phyloP scores from a whole-genome alignment of 257 asterid species.

The Penstemon eatonii region DNA sequence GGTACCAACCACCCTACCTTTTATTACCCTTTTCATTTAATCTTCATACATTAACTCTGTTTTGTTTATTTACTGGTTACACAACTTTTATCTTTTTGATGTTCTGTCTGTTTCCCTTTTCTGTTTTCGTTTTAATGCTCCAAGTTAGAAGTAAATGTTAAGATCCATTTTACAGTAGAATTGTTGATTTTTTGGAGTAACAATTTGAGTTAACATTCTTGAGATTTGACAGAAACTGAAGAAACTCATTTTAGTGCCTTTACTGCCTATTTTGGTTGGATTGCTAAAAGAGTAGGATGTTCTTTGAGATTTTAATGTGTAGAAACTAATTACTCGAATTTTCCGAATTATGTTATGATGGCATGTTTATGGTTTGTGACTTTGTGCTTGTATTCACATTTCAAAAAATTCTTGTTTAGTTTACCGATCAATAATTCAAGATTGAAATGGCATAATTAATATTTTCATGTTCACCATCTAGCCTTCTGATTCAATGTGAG shows the following conservation, averaged over 20 bases:
- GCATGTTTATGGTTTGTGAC: too few species aligned
- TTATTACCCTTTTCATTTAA: not conserved
- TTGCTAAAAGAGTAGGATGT: not conserved
- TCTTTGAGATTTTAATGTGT: too few species aligned
- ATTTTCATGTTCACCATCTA: too few species aligned
- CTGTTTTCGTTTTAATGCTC: not conserved
- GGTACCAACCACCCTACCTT: slow-evolving; percentile 36
- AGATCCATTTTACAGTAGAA: too few species aligned
- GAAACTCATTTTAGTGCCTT: not conserved
- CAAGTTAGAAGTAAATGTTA: not conserved
- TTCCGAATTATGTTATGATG: too few species aligned
- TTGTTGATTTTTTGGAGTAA: slow-evolving; percentile 8
- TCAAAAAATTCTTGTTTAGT: too few species aligned
- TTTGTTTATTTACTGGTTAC: not conserved
- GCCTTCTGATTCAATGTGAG: too few species aligned
- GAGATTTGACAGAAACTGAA: not conserved
- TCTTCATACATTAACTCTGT: not conserved
- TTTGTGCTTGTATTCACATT: too few species aligned
- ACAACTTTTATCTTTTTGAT: not conserved
- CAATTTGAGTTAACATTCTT: slow-evolving; percentile 7
- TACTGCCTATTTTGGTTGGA: not conserved
- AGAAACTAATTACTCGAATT: too few species aligned
- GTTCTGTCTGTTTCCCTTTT: not conserved
- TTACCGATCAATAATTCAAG: too few species aligned
- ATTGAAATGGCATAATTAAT: too few species aligned